Evolutionary conservation across 768 basidiomycete genomes (phyloP), one percentile per base, ranked within the genome.

Genomic region (Lactarius sp.): DNA sequence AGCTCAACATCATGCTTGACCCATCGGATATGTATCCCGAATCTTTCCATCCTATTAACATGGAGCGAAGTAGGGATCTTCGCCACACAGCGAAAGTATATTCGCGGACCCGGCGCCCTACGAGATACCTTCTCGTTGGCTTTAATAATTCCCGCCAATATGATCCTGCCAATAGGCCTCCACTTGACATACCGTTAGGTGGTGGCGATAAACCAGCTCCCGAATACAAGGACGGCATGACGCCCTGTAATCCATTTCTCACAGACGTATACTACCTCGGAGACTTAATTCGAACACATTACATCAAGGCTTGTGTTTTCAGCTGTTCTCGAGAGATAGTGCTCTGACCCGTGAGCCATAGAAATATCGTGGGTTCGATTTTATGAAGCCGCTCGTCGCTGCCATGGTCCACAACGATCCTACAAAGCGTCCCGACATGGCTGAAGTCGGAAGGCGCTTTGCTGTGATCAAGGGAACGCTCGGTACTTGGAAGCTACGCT

Each of bases 161-260:
- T 42, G 68, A 69, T 2, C 72, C 75, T 0, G 55, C 69, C 0
- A 68, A 74, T 5, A 44, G 52, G 16, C 22, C 39, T 0, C 62
- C 78, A 0, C 68, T 62, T 0, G 75, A 73, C 31, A 33, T 54
- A 4, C 72, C 75, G 0, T 70, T 78, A 3, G 62, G 62, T 6
- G 81, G 79, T 1, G 79, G 75, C 3, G 81, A 84, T 67, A 74
- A 74, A 53, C 69, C 76, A 0, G 71, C 74, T 0, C 75, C 76
- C 1, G 75, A 77, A 59, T 73, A 73, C 53, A 58, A 62, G 3
- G 49, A 52, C 13, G 52, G 33, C 4, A 1, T 5, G 7, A 51
- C 8, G 0, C 61, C 60, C 0, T 66, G 58, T 33, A 65, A 77
- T 51, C 75, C 75, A 3, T 77, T 75, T 58, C 69, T 71, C 2